Evolutionary conservation across 2,329 filamentous ascomycete genomes (phyloP).

Genomic region (Ceratocystis harringtonii): DNA sequence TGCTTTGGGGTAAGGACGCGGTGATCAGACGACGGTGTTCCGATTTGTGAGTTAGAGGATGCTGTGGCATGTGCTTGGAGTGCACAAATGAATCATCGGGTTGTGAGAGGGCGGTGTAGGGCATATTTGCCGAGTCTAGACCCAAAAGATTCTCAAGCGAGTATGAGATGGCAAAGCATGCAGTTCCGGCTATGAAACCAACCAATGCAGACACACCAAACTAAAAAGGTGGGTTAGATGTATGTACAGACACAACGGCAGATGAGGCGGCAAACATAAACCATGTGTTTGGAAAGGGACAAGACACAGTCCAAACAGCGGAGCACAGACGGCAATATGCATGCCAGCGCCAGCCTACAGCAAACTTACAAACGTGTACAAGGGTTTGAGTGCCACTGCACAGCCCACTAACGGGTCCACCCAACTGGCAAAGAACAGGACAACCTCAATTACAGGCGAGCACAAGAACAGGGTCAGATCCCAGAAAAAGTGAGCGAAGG

Average conservation of each 20-base stretch:
- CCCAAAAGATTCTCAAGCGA: neutral
- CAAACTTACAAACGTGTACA: slow-evolving; percentile 17
- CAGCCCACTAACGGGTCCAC: neutral
- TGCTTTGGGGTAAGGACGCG: neutral
- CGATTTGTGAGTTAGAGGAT: neutral
- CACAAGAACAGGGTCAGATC: neutral
- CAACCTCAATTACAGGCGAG: slow-evolving; percentile 11
- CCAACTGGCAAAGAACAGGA: slow-evolving; percentile 5
- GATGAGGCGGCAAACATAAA: neutral
- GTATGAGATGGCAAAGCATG: slow-evolving; percentile 8
- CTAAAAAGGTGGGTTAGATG: neutral
- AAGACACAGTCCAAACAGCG: neutral
- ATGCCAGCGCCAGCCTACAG: neutral
- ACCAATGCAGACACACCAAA: slow-evolving; percentile 14
- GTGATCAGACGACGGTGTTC: neutral
- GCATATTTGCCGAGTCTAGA: neutral
- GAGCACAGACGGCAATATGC: neutral
- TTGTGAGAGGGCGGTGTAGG: neutral
- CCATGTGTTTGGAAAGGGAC: neutral
- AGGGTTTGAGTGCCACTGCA: slow-evolving; percentile 6
- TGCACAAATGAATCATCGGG: neutral
- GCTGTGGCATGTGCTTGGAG: neutral
- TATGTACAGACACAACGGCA: neutral
- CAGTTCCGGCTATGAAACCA: slow-evolving; percentile 13
- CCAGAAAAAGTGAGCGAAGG: neutral